Evolutionary conservation across 257 asterid species (phyloP).

Genomic region (Solanum ahanhuiri): DNA sequence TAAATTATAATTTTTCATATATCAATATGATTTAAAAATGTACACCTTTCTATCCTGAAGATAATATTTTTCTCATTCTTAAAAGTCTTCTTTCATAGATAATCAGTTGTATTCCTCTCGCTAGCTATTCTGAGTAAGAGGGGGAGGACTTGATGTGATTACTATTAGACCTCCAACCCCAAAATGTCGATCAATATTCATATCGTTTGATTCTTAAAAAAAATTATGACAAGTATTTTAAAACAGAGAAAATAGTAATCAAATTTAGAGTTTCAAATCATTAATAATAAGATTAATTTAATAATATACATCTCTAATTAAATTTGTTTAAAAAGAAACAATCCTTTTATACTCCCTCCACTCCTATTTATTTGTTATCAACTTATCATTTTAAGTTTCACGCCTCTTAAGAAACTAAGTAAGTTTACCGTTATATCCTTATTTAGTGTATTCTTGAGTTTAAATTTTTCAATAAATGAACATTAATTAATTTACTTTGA

Average conservation of each 20-base stretch:
- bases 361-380: no score
- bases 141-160: no score
- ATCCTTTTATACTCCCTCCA: background rate
- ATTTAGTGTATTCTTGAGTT: no score
- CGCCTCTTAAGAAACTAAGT: no score
- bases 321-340: background rate
- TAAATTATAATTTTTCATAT: background rate
- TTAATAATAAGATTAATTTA: background rate
- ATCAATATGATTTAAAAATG: background rate
- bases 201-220: background rate
- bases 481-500: no score
- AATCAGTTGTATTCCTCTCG: no score
- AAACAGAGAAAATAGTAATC: background rate
- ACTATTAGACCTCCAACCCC: no score
- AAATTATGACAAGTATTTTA: background rate
- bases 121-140: no score
- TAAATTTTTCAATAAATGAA: no score
- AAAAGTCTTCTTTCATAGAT: no score
- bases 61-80: no score
- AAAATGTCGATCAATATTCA: background rate
- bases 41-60: background rate
- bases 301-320: background rate
- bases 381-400: background rate
- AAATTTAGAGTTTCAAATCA: background rate
- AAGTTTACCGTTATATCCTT: no score